Evolutionary conservation across 495 filamentous ascomycete genomes (phyloP), one percentile per base, ranked within the genome.

Genomic region (Podospora appendiculata): DNA sequence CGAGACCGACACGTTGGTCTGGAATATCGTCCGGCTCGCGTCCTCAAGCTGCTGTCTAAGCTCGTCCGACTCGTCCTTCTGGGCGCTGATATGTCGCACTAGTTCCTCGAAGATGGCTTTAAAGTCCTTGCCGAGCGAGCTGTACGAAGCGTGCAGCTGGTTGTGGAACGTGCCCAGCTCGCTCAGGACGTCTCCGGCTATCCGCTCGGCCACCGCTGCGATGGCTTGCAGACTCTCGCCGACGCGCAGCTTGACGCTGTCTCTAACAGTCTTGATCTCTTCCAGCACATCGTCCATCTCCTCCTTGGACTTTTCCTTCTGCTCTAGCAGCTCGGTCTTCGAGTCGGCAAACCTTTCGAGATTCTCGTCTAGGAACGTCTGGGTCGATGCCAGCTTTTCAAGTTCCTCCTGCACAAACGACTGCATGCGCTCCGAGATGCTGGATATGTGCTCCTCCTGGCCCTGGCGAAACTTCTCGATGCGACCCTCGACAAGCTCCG

Each of bases 281-380:
- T 93, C 91, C 4, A 98, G 78, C 18, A 95, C 85, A 32, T 78
- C 72, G 58, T 96, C 90, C 89, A 96, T 94, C 52, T 93, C 86
- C 48, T 90, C 83, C 58, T 87, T 89, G 3, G 89, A 84, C 45
- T 78, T 70, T 25, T 78, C 72, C 14, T 83, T 87, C 58, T 92
- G 84, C 13, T 74, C 72, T 33, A 83, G 77, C 10, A 93, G 78
- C 54, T 86, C 78, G 17, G 72, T 61, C 65, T 87, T 83, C 12
- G 82, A 85, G 33, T 72, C 69, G 32, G 83, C 75, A 52, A 95
- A 89, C 1, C 76, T 73, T 12, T 73, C 70, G 11, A 82, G 71
- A 61, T 88, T 87, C 25, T 78, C 74, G 49, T 86, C 72, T 0
- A 98, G 70, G 57, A 91, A 80, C 3, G 75, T 69, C 54, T 87